Percentiles rank a stretch among this genome's conserved stretches.
phyloP scores from a whole-genome alignment of 192 early-diverging fungal species.

The Ambispora gerdemannii region DNA sequence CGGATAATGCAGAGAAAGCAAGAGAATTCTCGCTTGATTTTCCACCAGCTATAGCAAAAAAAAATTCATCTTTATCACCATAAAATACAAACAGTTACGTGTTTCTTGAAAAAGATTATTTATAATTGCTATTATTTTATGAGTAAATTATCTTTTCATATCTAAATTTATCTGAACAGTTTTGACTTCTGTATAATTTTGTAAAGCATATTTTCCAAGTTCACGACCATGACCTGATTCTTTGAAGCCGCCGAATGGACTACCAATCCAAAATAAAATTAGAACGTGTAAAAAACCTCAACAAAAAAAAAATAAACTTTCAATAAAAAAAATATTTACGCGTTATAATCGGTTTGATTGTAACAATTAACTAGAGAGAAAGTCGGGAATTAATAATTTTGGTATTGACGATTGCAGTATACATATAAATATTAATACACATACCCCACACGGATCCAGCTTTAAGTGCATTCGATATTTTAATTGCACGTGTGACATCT shows the following conservation, averaged over 20 bases:
- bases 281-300: background rate
- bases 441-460: constrained; percentile 60
- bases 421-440: constrained; percentile 11
- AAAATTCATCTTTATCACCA: too few relatives aligned
- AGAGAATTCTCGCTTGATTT: too few relatives aligned
- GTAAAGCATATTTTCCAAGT: constrained; percentile 51
- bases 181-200: constrained; percentile 50
- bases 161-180: constrained; percentile 30
- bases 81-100: too few relatives aligned
- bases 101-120: too few relatives aligned
- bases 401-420: constrained; percentile 20
- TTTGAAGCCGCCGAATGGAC: constrained; percentile 73
- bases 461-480: constrained; percentile 49
- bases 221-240: constrained; percentile 65
- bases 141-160: background rate
- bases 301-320: background rate
- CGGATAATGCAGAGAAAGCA: too few relatives aligned
- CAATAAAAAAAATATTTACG: background rate
- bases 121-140: too few relatives aligned
- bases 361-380: constrained; percentile 13
- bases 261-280: background rate
- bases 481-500: constrained; percentile 54
- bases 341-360: background rate
- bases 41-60: too few relatives aligned
- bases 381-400: constrained; percentile 33